These are phyloP conservation scores for Hypoxylon sp. DNA, from an alignment of 2,329 filamentous ascomycete genomes.

Conservation along the genomic window DNA sequence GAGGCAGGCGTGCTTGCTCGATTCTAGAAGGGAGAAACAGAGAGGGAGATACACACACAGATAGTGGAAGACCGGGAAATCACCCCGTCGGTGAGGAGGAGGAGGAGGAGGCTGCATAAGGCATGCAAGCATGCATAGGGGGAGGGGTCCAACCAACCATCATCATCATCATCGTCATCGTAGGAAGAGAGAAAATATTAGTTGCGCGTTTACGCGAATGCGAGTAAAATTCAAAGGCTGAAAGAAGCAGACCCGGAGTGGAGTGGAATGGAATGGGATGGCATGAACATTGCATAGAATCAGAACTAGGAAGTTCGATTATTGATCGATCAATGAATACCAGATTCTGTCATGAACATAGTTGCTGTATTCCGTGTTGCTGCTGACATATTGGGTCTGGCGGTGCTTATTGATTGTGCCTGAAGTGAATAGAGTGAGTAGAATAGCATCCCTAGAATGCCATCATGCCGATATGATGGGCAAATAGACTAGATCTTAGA, in stretches of 20 bases:
- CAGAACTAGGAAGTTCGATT: constrained; percentile 34
- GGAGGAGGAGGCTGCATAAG: background rate
- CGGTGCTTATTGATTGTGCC: background rate
- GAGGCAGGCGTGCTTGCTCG: background rate
- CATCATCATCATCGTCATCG: background rate
- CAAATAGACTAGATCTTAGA: background rate
- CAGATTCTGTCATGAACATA: constrained; percentile 30
- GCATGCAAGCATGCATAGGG: constrained; percentile 1
- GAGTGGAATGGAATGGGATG: background rate
- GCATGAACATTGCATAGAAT: constrained; percentile 39
- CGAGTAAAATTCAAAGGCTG: background rate
- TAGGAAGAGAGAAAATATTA: constrained; percentile 1
- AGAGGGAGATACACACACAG: background rate
- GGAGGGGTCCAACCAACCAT: background rate
- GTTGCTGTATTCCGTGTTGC: background rate
- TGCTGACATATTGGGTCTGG: background rate
- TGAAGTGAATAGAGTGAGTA: background rate
- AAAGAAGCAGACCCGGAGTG: background rate
- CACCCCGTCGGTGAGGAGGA: background rate
- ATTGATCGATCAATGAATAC: constrained; percentile 36
- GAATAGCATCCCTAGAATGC: too few relatives aligned
- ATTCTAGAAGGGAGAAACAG: background rate
- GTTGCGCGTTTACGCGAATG: background rate
- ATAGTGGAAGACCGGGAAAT: background rate
- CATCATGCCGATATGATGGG: background rate